These are phyloP conservation scores for Pseudocercospora vitis DNA, from an alignment of 2,329 filamentous ascomycete genomes.

Conservation along the genomic window DNA sequence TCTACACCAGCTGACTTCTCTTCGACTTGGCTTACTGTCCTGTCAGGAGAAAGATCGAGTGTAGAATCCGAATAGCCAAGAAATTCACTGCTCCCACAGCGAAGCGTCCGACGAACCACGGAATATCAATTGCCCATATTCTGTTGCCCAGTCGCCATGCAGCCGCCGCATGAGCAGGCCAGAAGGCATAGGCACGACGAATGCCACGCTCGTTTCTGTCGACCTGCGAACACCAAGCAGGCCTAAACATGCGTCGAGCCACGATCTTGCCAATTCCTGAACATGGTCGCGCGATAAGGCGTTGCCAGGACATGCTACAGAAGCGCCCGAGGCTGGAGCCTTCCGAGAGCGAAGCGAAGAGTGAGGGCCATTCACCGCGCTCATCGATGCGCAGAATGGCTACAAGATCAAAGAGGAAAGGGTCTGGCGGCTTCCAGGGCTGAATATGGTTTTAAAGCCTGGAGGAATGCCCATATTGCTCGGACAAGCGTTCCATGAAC, in stretches of 20 bases:
- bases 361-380: conserved; percentile 18
- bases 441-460: neutral
- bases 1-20: neutral
- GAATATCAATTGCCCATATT: neutral
- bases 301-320: conserved; percentile 21
- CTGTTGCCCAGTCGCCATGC: neutral
- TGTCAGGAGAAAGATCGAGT: neutral
- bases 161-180: neutral
- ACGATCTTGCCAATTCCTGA: neutral
- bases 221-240: too few species aligned
- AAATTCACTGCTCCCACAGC: neutral
- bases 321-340: conserved; percentile 14
- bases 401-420: conserved; percentile 12
- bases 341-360: conserved; percentile 12
- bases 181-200: neutral
- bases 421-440: conserved; percentile 1
- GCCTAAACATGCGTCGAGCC: neutral
- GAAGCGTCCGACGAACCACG: conserved; percentile 1
- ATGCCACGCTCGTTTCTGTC: neutral
- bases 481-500: conserved; percentile 1
- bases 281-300: conserved; percentile 6
- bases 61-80: neutral
- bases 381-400: conserved; percentile 10
- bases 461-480: neutral
- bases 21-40: neutral